Evolutionary conservation across 352 stramenopile genomes (phyloP).

Genomic region (Pythium guiyangense): DNA sequence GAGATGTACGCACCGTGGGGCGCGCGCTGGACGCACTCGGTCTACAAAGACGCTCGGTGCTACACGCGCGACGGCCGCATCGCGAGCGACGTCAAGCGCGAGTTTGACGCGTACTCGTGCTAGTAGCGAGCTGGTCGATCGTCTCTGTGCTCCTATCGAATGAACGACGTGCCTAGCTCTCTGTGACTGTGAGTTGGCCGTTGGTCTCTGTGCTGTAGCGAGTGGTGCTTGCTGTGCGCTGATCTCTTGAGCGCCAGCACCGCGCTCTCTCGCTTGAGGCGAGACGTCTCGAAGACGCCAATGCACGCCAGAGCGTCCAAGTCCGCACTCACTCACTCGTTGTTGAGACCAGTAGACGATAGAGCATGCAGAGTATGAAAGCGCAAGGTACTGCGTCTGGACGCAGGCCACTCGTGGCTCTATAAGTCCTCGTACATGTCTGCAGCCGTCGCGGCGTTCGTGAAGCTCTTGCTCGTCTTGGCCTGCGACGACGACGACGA

Average conservation of each 20-base stretch:
- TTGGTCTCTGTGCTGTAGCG: neutral
- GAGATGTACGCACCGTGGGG: neutral
- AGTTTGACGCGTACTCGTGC: neutral
- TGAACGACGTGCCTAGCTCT: neutral
- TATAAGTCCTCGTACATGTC: constrained; percentile 70
- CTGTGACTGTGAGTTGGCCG: neutral
- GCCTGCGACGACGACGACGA: constrained; percentile 11
- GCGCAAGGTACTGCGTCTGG: no score
- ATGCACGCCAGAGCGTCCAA: no score
- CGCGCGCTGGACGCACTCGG: neutral
- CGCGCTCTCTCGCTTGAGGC: no score
- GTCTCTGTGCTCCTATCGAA: neutral
- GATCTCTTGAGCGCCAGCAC: no score
- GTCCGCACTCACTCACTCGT: no score
- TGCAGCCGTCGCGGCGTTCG: constrained; percentile 35
- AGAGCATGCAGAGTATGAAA: no score
- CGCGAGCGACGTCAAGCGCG: neutral
- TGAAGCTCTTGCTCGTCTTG: constrained; percentile 30
- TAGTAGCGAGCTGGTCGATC: no score
- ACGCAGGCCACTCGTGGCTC: no score
- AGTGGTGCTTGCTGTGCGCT: no score
- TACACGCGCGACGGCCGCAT: neutral
- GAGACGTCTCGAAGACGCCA: no score
- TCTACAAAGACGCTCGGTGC: neutral
- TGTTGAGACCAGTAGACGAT: no score